Conservation (phyloP, 1,284 basidiomycete species). For the Bjerkandera adusta region DNA sequence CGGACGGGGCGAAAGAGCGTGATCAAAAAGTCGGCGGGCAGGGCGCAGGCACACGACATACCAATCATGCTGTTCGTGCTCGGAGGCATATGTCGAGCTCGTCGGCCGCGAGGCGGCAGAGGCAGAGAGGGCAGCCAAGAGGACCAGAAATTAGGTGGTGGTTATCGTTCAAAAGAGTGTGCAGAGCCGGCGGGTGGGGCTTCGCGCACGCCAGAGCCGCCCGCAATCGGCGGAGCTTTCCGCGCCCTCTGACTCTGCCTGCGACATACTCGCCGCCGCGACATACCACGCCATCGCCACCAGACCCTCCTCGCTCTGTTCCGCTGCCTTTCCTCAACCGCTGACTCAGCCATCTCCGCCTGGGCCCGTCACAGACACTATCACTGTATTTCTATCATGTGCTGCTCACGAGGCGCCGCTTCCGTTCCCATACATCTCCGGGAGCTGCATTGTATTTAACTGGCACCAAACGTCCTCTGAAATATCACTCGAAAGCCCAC, state of each 20-base stretch:
- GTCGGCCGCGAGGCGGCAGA: constrained; percentile 44
- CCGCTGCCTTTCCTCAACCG: background rate
- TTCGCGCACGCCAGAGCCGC: background rate
- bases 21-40: background rate
- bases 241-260: background rate
- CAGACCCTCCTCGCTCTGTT: background rate
- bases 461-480: no score
- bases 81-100: constrained; percentile 67
- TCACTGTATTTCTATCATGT: background rate
- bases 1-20: constrained; percentile 3
- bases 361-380: background rate
- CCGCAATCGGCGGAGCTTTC: background rate
- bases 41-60: constrained; percentile 28
- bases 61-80: constrained; percentile 77
- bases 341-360: background rate
- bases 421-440: no score
- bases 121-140: constrained; percentile 1
- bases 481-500: no score
- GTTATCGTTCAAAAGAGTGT: background rate
- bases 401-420: background rate
- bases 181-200: background rate
- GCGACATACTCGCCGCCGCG: background rate
- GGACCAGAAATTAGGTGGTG: no score
- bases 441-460: no score
- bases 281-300: background rate